Evolutionary conservation across 345 rosid species (phyloP).

Genomic region (Linum lewisii): DNA sequence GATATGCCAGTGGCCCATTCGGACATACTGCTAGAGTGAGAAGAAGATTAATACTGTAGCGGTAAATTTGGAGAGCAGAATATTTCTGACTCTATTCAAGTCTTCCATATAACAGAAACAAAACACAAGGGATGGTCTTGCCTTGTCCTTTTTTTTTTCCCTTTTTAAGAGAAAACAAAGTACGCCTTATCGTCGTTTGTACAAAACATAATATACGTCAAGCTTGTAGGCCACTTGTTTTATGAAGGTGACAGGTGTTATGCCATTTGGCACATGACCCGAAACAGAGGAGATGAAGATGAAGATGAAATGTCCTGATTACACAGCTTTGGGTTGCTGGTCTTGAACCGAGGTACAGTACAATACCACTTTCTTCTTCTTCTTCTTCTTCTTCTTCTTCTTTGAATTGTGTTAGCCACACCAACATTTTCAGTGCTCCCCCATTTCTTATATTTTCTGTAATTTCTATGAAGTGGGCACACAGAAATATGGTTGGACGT

Average conservation of each 20-base stretch:
- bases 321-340: conserved; percentile 3
- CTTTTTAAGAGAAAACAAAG: background rate
- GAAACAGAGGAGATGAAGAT: conserved; percentile 9
- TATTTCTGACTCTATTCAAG: too few relatives aligned
- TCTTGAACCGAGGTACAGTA: background rate
- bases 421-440: conserved; percentile 2
- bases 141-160: background rate
- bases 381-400: conserved; percentile 6
- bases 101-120: too few relatives aligned
- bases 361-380: conserved; percentile 4
- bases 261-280: conserved; percentile 35
- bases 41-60: too few relatives aligned
- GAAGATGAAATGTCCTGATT: conserved; percentile 3
- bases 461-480: conserved; percentile 13
- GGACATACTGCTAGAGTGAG: too few relatives aligned
- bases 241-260: conserved; percentile 32
- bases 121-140: background rate
- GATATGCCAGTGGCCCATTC: too few relatives aligned
- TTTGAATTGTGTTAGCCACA: background rate
- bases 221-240: conserved; percentile 9
- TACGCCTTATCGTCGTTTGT: conserved; percentile 2
- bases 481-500: background rate
- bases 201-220: conserved; percentile 5
- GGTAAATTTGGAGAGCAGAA: too few relatives aligned
- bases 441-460: background rate